Conservation (phyloP, 169 alveolate species). For the Fabrea salina region DNA sequence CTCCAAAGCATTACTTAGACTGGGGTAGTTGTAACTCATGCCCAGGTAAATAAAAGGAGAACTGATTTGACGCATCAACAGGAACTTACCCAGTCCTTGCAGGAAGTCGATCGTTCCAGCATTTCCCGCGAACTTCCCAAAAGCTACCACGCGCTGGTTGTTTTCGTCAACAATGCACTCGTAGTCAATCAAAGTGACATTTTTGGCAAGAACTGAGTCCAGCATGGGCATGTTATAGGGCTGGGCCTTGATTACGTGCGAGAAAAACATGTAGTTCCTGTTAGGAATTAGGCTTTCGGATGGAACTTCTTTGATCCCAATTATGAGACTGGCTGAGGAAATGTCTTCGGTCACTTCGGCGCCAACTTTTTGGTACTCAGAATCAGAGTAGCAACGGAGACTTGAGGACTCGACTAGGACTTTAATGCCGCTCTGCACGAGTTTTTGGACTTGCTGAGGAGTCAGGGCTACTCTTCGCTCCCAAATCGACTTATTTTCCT, state of each 20-base stretch:
- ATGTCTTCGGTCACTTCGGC: conserved; percentile 62
- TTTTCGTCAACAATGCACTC: conserved; percentile 57
- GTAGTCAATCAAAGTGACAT: conserved; percentile 65
- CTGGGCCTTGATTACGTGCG: conserved; percentile 73
- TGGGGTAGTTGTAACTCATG: conserved; percentile 58
- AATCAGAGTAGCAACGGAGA: conserved; percentile 61
- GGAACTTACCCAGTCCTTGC: conserved; percentile 68
- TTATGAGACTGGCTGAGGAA: conserved; percentile 47
- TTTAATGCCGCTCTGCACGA: conserved; percentile 50
- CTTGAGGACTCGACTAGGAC: conserved; percentile 67
- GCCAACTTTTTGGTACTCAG: conserved; percentile 60
- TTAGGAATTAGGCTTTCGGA: conserved; percentile 42
- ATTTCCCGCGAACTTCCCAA: conserved; percentile 77
- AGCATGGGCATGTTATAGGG: conserved; percentile 63
- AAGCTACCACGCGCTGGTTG: conserved; percentile 62
- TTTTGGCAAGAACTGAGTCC: conserved; percentile 55
- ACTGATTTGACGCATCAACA: conserved; percentile 41
- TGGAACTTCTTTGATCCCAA: conserved; percentile 75
- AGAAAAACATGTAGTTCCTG: conserved; percentile 69
- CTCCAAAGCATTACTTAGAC: conserved; percentile 46
- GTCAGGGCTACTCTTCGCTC: conserved; percentile 74
- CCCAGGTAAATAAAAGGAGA: conserved; percentile 65
- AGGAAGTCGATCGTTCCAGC: conserved; percentile 72
- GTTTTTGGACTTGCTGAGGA: conserved; percentile 60
- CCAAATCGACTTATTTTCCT: conserved; percentile 70